phyloP scores from a whole-genome alignment of 2,329 filamentous ascomycete species.

The Colletotrichum sp. region DNA sequence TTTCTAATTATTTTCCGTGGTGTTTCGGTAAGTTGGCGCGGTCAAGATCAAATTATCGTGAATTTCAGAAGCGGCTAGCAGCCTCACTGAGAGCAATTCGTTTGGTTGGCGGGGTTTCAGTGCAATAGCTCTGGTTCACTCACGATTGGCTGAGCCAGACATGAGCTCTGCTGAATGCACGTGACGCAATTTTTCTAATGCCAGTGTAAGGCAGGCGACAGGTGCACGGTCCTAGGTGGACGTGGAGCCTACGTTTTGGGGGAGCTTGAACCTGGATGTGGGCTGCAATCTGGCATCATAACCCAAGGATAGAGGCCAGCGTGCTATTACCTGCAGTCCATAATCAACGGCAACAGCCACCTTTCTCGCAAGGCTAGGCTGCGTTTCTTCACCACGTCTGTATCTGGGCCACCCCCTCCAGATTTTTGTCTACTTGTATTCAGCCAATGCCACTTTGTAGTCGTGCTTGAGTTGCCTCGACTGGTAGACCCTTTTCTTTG shows the following conservation, averaged over 20 bases:
- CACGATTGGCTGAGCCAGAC: conserved; percentile 2
- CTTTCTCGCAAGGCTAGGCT: conserved; percentile 13
- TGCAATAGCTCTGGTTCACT: background rate
- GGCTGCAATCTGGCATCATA: conserved; percentile 27
- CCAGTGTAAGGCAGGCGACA: background rate
- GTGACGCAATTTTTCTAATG: conserved; percentile 5
- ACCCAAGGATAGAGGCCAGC: conserved; percentile 13
- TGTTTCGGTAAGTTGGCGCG: background rate
- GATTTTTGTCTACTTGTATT: background rate
- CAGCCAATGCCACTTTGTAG: conserved; percentile 18
- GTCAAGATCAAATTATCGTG: background rate
- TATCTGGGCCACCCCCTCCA: conserved; percentile 2
- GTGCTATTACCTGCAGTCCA: background rate
- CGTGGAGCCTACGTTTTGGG: background rate
- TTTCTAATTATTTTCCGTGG: conserved; percentile 15
- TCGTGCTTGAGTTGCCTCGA: background rate
- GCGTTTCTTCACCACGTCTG: conserved; percentile 6
- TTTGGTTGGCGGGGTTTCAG: conserved; percentile 11
- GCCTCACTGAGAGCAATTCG: conserved; percentile 1
- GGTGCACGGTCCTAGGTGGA: conserved; percentile 12
- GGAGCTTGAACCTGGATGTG: conserved; percentile 18
- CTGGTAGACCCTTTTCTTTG: conserved; percentile 1
- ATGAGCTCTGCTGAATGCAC: conserved; percentile 1
- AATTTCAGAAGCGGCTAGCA: background rate
- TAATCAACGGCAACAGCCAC: conserved; percentile 11